Evolutionary conservation across 2,329 filamentous ascomycete genomes (phyloP).

Genomic region (Ceratocystis smalleyi): DNA sequence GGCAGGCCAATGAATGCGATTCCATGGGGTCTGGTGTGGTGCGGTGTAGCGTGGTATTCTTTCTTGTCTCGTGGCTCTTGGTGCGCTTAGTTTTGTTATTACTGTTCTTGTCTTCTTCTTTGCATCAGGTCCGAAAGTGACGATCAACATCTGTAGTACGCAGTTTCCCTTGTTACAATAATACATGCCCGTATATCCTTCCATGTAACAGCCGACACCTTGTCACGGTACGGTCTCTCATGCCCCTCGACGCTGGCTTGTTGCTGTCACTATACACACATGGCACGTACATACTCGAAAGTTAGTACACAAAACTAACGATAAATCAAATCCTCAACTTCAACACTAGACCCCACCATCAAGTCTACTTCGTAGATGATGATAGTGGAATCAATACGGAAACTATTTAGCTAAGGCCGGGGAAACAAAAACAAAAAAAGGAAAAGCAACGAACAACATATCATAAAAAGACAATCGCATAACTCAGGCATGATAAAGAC

Average conservation of each 20-base stretch:
- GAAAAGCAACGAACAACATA: conserved; percentile 8
- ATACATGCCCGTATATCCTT: not conserved
- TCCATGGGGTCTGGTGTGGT: not conserved
- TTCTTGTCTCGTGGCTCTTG: not conserved
- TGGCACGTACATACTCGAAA: too few species aligned
- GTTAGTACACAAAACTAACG: too few species aligned
- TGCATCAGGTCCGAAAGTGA: not conserved
- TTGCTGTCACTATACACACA: too few species aligned
- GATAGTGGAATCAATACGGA: too few species aligned
- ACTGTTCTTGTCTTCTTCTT: not conserved
- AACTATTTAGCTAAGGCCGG: conserved; percentile 16
- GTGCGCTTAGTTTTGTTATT: not conserved
- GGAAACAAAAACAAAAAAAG: not conserved
- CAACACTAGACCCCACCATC: too few species aligned
- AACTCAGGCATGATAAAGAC: conserved; percentile 4
- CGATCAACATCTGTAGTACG: not conserved
- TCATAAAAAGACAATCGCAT: conserved; percentile 5
- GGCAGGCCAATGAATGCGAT: not conserved
- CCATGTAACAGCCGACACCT: too few species aligned
- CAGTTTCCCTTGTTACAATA: not conserved
- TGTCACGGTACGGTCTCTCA: too few species aligned
- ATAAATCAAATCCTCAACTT: too few species aligned
- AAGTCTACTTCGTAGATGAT: too few species aligned
- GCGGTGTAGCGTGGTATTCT: not conserved
- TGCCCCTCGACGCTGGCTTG: too few species aligned